These are phyloP conservation scores for Oxytropis ochrocephala DNA, from an alignment of 306 rosid genomes.

Conservation along the genomic window DNA sequence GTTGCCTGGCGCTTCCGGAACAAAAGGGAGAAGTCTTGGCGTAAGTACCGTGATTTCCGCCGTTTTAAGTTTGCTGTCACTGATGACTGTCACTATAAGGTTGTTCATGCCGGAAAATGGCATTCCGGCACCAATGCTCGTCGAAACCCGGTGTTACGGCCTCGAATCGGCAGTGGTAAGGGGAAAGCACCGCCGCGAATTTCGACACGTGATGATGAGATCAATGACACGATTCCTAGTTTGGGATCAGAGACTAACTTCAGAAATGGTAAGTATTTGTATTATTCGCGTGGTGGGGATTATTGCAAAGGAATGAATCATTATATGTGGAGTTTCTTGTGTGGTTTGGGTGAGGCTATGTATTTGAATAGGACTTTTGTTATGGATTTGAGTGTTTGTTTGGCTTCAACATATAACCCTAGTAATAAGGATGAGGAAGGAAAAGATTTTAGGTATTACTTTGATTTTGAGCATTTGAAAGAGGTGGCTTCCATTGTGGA, in stretches of 20 bases:
- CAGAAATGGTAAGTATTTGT: conserved; percentile 85
- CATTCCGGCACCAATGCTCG: conserved; percentile 90
- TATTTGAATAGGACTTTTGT: conserved; percentile 90
- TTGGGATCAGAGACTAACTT: conserved; percentile 72
- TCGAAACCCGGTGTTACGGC: conserved; percentile 1
- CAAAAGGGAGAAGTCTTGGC: conserved; percentile 88
- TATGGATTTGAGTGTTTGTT: conserved; percentile 86
- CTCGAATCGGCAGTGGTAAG: not conserved
- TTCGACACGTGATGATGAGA: conserved; percentile 59
- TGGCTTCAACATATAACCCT: conserved; percentile 63
- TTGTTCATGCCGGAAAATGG: conserved; percentile 72
- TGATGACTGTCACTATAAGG: conserved; percentile 63
- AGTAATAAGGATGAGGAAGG: conserved; percentile 79
- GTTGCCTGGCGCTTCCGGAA: conserved; percentile 86
- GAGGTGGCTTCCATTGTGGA: conserved; percentile 78
- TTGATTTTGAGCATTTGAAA: conserved; percentile 96
- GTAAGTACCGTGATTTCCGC: conserved; percentile 91
- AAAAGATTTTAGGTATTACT: conserved; percentile 89
- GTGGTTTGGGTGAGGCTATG: conserved; percentile 97
- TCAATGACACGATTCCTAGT: conserved; percentile 81
- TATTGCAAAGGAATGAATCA: conserved; percentile 99
- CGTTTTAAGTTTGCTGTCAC: conserved; percentile 49
- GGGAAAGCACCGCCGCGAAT: not conserved
- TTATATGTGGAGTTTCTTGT: conserved; percentile 90
- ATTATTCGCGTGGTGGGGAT: conserved; percentile 94